phyloP scores from a whole-genome alignment of 306 rosid genomes.

The Vigna mungo region DNA sequence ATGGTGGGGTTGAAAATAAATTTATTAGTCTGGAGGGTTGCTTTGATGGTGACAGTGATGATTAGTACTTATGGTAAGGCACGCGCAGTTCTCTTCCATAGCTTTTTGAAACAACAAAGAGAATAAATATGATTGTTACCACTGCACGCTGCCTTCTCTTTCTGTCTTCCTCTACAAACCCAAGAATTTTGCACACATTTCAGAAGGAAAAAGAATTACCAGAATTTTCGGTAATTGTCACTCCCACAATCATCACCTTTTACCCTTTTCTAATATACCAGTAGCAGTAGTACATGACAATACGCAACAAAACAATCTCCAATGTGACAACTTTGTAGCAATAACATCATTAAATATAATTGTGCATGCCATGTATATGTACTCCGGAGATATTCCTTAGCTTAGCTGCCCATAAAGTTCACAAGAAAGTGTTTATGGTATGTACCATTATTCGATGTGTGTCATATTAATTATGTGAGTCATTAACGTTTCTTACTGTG shows the following conservation, averaged over 20 bases:
- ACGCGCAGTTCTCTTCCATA: constrained; percentile 59
- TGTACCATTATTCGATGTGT: neutral
- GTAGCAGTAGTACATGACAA: neutral
- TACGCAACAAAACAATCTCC: constrained; percentile 6
- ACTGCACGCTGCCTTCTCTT: constrained; percentile 69
- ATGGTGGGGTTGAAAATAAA: constrained; percentile 25
- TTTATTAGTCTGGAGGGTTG: constrained; percentile 33
- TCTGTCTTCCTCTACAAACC: constrained; percentile 46
- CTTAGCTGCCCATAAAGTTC: constrained; percentile 9
- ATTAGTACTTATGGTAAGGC: constrained; percentile 71
- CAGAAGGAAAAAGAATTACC: constrained; percentile 57
- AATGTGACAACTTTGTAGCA: constrained; percentile 32
- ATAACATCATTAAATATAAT: constrained; percentile 44
- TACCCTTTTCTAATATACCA: constrained; percentile 45
- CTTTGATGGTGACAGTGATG: constrained; percentile 65
- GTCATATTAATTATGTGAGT: constrained; percentile 2
- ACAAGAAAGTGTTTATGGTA: neutral
- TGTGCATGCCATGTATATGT: constrained; percentile 38
- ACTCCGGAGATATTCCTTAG: constrained; percentile 17
- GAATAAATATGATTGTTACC: constrained; percentile 75
- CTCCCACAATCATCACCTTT: constrained; percentile 65
- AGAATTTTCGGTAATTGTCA: constrained; percentile 67
- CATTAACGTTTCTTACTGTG: neutral
- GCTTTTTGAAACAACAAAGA: constrained; percentile 70
- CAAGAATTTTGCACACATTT: constrained; percentile 60